Conservation (phyloP, 2,329 filamentous ascomycete species). For the Epichloe typhina region DNA sequence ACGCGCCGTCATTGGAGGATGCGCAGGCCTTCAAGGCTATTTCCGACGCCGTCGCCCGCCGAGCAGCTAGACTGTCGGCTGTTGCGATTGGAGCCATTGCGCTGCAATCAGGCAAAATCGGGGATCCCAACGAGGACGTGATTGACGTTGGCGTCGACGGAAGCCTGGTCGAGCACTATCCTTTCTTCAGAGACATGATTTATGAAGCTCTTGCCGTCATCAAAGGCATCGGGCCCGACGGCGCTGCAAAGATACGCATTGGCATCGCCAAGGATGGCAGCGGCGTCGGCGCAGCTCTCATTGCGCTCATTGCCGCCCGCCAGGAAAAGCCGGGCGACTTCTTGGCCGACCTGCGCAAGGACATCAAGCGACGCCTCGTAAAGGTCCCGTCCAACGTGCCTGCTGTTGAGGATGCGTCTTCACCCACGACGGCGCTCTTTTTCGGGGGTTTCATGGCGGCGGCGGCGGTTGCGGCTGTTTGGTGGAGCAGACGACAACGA, state of each 20-base stretch:
- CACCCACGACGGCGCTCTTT: conserved; percentile 19
- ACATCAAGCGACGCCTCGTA: conserved; percentile 23
- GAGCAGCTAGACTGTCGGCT: conserved; percentile 76
- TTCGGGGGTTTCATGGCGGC: conserved; percentile 23
- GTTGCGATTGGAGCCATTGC: conserved; percentile 79
- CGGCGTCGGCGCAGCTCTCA: conserved; percentile 71
- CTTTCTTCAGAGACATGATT: conserved; percentile 79
- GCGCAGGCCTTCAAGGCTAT: conserved; percentile 79
- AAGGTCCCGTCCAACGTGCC: conserved; percentile 17
- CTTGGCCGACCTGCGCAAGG: conserved; percentile 27
- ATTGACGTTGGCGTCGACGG: conserved; percentile 90
- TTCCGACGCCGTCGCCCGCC: conserved; percentile 70
- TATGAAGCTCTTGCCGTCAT: conserved; percentile 68
- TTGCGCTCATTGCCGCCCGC: conserved; percentile 74
- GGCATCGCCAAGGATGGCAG: conserved; percentile 95
- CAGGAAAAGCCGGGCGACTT: conserved; percentile 41
- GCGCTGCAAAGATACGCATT: conserved; percentile 79
- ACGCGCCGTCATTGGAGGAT: conserved; percentile 66
- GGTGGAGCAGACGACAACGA: conserved; percentile 20
- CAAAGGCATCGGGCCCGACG: conserved; percentile 60
- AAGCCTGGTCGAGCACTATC: conserved; percentile 89
- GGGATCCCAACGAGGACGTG: conserved; percentile 50
- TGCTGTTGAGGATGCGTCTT: conserved; percentile 18
- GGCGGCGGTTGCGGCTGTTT: conserved; percentile 21
- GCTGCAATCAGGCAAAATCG: conserved; percentile 63